Evolutionary conservation across 1,284 basidiomycete genomes (phyloP).

Genomic region (Chondrostereum purpureum): DNA sequence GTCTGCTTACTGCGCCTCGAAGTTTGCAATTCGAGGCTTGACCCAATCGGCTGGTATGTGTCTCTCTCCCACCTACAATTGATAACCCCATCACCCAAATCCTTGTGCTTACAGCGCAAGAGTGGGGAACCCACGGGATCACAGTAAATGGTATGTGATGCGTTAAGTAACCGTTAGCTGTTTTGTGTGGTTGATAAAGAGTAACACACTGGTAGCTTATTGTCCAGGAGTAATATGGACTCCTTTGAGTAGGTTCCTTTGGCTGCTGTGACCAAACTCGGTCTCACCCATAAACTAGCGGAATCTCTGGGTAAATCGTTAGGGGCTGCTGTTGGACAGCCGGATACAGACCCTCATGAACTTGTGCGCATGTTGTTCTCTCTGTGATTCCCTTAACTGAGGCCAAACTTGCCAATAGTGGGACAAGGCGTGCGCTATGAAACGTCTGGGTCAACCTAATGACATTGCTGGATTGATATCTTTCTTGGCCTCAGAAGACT

Average conservation of each 20-base stretch:
- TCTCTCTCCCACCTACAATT: no score
- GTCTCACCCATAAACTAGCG: no score
- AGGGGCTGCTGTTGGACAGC: neutral
- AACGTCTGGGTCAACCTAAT: neutral
- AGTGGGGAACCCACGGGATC: slow-evolving; percentile 15
- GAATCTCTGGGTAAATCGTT: neutral
- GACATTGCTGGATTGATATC: neutral
- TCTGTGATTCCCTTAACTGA: neutral
- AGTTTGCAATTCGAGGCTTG: slow-evolving; percentile 18
- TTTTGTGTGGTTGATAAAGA: neutral
- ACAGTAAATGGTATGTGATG: slow-evolving; percentile 20
- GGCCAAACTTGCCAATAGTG: no score
- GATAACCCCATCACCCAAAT: no score
- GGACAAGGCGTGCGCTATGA: neutral
- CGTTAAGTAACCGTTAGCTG: neutral
- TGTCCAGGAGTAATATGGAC: slow-evolving; percentile 19
- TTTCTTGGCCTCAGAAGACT: neutral
- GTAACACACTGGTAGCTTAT: slow-evolving; percentile 13
- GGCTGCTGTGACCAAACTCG: no score
- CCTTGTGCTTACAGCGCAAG: slow-evolving; percentile 3
- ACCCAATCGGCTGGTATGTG: slow-evolving; percentile 18
- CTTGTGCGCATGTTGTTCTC: neutral
- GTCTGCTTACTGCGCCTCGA: neutral
- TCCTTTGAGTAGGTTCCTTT: slow-evolving; percentile 16
- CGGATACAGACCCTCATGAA: neutral